phyloP scores from a whole-genome alignment of 768 basidiomycete species.

The Cystobasidiopsis lactophilus region DNA sequence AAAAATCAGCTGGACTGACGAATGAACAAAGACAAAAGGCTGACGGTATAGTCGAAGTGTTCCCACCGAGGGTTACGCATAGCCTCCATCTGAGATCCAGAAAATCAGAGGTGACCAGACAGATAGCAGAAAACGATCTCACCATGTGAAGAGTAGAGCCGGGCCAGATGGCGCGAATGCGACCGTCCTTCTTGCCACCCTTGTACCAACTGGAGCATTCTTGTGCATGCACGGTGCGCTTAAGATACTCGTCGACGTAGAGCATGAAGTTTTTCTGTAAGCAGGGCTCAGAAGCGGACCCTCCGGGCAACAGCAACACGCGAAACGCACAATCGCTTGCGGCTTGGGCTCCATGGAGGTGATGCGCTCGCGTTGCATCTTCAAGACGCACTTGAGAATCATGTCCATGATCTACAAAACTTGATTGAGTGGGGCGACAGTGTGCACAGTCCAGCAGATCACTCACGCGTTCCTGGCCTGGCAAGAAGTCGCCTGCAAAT shows the following conservation, averaged over 20 bases:
- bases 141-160: neutral
- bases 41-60: neutral
- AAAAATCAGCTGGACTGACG: too few relatives aligned
- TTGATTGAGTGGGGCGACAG: too few relatives aligned
- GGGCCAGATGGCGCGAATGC: too few relatives aligned
- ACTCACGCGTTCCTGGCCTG: neutral
- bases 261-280: neutral
- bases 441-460: too few relatives aligned
- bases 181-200: neutral
- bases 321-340: neutral
- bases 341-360: neutral
- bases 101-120: neutral
- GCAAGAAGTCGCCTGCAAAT: neutral
- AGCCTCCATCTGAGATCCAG: neutral
- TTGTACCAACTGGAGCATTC: neutral
- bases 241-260: neutral
- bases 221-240: neutral
- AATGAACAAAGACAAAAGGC: too few relatives aligned
- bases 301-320: too few relatives aligned
- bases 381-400: neutral
- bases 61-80: neutral
- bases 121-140: neutral
- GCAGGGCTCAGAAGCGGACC: too few relatives aligned
- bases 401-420: too few relatives aligned
- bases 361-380: neutral